Conservation (phyloP, 73 alveolate genomes). For the Symbiodinium natans region DNA sequence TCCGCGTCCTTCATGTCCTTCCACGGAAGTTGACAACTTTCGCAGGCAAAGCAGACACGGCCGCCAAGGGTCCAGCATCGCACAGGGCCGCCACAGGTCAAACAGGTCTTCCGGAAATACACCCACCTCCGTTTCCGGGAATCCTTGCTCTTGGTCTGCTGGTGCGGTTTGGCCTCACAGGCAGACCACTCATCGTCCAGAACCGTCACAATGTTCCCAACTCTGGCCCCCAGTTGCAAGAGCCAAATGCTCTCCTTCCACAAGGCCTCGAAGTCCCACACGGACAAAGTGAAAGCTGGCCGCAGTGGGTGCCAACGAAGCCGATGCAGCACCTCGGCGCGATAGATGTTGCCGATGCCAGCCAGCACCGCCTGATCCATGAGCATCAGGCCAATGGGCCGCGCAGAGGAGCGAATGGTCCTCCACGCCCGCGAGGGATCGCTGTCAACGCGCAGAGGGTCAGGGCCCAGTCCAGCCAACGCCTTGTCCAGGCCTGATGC, state of each 20-base stretch:
- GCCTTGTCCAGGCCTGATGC: not conserved
- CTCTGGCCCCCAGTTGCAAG: not conserved
- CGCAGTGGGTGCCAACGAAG: constrained; percentile 6
- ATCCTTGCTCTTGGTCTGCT: not conserved
- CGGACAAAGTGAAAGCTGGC: not conserved
- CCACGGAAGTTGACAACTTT: not conserved
- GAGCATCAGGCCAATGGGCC: not conserved
- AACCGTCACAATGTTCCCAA: not conserved
- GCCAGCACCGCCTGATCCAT: constrained; percentile 7
- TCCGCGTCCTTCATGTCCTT: not conserved
- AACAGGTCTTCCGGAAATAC: not conserved
- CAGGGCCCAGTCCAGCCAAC: not conserved
- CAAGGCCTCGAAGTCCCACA: not conserved
- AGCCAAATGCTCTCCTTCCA: constrained; percentile 10
- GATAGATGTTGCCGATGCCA: constrained; percentile 12
- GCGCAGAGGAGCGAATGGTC: not conserved
- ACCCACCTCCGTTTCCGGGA: constrained; percentile 10
- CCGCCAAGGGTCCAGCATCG: constrained; percentile 28
- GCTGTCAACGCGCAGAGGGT: constrained; percentile 4
- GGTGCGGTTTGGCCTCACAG: not conserved
- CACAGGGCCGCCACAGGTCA: not conserved
- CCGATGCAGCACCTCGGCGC: constrained; percentile 17
- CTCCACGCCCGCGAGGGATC: not conserved
- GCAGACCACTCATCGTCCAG: not conserved
- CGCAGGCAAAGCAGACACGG: constrained; percentile 19